Evolutionary conservation across 2,329 filamentous ascomycete genomes (phyloP), one percentile per base, ranked within the genome.

Genomic region (Cladophialophora exuberans): DNA sequence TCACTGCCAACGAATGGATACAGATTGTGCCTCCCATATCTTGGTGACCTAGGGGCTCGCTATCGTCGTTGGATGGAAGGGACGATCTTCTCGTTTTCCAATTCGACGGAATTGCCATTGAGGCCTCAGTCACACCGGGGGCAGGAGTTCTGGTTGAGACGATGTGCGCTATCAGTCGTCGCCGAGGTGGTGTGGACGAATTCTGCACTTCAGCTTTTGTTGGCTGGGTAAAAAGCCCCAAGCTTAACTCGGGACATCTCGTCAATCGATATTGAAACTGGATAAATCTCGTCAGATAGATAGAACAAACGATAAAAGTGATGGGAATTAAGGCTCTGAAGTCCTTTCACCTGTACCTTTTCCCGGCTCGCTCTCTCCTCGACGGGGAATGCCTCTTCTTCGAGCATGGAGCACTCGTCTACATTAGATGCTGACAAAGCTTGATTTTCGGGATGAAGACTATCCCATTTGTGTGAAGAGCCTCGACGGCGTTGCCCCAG

Each of bases 1-100:
- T 78, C 4, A 96, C 86, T 15, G 88, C 89, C 4, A 97, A 79
- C 0, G 89, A 93, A 72, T 97, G 92, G 45, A 96, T 74, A 52
- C 85, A 89, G 52, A 96, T 80, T 0, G 89, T 95, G 38, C 84
- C 75, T 33, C 90, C 90, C 13, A 77, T 75, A 55, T 90, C 83
- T 64, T 88, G 83, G 70, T 96, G 89, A 26, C 90, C 90, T 7
- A 84, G 66, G 1, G 70, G 67, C 30, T 79, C 76, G 42, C 72
- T 69, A 48, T 76, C 72, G 15, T 59, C 50, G 38, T 25, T 59
- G 13, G 59, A 59, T 28, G 66, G 57, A 11, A 70, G 60, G 9
- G 67, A 69, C 56, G 68, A 66, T 53, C 72, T 73, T 44, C 71
- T 66, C 6, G 77, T 76, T 57, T 79, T 76, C 86, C 88, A 93